Conservation (phyloP, 2,329 filamentous ascomycete species). For the Aspergillus sp. region DNA sequence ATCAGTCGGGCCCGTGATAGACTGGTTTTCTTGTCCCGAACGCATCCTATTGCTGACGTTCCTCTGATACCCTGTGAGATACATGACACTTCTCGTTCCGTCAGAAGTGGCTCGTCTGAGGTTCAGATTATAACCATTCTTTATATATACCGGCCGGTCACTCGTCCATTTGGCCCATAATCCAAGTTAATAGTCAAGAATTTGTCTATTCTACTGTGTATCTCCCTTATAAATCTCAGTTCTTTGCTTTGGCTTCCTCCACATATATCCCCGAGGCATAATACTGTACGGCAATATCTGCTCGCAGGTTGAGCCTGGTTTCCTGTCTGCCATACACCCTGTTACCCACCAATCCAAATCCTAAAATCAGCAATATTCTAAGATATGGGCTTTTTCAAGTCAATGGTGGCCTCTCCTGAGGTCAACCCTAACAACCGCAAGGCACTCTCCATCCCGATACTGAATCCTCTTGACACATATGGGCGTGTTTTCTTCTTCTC, state of each 20-base stretch:
- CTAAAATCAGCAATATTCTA: background rate
- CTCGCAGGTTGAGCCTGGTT: background rate
- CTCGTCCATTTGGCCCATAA: background rate
- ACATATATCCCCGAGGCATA: background rate
- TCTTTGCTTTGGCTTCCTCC: background rate
- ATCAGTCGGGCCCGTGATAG: conserved; percentile 4
- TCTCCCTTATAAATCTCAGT: background rate
- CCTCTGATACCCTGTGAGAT: conserved; percentile 13
- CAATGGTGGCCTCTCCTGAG: conserved; percentile 57
- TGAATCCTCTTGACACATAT: conserved; percentile 78
- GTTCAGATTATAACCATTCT: background rate
- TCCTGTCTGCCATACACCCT: background rate
- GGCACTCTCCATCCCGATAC: conserved; percentile 72
- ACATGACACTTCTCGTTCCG: conserved; percentile 5
- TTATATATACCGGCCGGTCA: conserved; percentile 3
- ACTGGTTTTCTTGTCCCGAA: background rate
- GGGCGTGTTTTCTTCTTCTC: conserved; percentile 89
- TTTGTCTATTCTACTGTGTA: background rate
- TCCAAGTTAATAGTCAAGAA: background rate
- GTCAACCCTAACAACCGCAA: conserved; percentile 84
- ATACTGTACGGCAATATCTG: background rate
- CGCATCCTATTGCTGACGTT: background rate
- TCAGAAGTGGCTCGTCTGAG: conserved; percentile 1
- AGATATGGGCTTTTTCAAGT: conserved; percentile 26
- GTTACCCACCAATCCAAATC: background rate